A percentile compares a stretch with the other conserved stretches of the same genome.
Evolutionary conservation across 139 green algal species (phyloP).

Genomic region (Chlamydomonas urium): DNA sequence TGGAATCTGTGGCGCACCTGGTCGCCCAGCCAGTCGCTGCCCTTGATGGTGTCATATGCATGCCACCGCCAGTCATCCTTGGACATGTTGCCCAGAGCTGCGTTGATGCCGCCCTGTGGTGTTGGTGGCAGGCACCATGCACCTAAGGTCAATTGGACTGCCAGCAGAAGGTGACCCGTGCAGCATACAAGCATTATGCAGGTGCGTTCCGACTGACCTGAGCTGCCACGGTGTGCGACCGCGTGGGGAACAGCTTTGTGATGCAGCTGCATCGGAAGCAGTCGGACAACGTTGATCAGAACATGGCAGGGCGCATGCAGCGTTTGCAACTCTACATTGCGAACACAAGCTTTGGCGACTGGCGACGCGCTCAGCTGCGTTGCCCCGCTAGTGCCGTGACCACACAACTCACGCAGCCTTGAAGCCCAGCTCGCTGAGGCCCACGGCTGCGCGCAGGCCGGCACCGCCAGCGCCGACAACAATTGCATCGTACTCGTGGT

Average conservation of each 20-base stretch:
- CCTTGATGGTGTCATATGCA: conserved; percentile 99
- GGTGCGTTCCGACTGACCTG: too few relatives aligned
- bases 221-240: conserved; percentile 96
- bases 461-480: conserved; percentile 94
- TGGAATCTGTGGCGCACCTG: conserved; percentile 82
- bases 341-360: too few relatives aligned
- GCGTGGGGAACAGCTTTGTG: conserved; percentile 99
- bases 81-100: conserved; percentile 97
- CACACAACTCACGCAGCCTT: conserved; percentile 86
- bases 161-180: too few relatives aligned
- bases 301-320: too few relatives aligned
- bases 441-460: conserved; percentile 91
- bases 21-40: conserved; percentile 96
- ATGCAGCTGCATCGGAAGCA: conserved; percentile 75
- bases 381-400: too few relatives aligned
- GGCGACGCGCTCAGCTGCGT: too few relatives aligned
- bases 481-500: conserved; percentile 96
- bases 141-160: too few relatives aligned
- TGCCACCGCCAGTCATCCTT: conserved; percentile 99
- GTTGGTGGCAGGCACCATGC: too few relatives aligned
- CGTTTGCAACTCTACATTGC: too few relatives aligned
- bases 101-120: conserved; percentile 98
- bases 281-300: too few relatives aligned
- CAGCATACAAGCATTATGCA: too few relatives aligned
- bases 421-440: conserved; percentile 88